Conservation (phyloP, 2,329 filamentous ascomycete genomes). For the Epichloe amarillans region DNA sequence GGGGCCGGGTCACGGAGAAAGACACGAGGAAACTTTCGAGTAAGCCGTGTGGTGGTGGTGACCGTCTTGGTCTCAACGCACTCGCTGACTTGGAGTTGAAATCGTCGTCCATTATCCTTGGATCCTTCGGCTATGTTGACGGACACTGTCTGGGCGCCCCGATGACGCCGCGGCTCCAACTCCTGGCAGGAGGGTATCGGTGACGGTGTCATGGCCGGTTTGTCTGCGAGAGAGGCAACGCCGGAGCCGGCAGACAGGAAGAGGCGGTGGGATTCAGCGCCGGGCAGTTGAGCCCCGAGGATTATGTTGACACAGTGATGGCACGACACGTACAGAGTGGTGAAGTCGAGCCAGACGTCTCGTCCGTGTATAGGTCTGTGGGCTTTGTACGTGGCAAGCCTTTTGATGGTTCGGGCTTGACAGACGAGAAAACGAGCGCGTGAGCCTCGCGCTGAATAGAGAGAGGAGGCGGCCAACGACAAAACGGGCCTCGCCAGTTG, state of each 20-base stretch:
- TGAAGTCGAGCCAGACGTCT: neutral
- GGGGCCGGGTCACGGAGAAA: conserved; percentile 60
- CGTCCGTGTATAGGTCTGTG: neutral
- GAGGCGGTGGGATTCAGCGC: neutral
- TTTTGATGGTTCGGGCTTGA: neutral
- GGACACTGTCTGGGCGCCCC: conserved; percentile 27
- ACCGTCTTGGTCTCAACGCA: conserved; percentile 59
- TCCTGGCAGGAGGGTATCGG: conserved; percentile 21
- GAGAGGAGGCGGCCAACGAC: conserved; percentile 3
- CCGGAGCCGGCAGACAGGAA: conserved; percentile 7
- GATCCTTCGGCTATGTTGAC: conserved; percentile 33
- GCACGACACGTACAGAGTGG: neutral
- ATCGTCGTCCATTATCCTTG: conserved; percentile 22
- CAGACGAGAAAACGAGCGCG: conserved; percentile 5
- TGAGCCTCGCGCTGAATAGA: conserved; percentile 8
- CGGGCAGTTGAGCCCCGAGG: conserved; percentile 2
- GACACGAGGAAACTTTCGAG: conserved; percentile 72
- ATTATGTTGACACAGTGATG: neutral
- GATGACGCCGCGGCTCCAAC: conserved; percentile 22
- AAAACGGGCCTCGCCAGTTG: neutral
- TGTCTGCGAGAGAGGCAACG: conserved; percentile 3
- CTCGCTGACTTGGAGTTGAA: conserved; percentile 47
- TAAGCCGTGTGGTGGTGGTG: conserved; percentile 86
- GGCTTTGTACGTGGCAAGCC: neutral
- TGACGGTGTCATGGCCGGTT: conserved; percentile 24